Evolutionary conservation across 805 yeast genomes (phyloP).

Genomic region (Jamesozyma gamospora): DNA sequence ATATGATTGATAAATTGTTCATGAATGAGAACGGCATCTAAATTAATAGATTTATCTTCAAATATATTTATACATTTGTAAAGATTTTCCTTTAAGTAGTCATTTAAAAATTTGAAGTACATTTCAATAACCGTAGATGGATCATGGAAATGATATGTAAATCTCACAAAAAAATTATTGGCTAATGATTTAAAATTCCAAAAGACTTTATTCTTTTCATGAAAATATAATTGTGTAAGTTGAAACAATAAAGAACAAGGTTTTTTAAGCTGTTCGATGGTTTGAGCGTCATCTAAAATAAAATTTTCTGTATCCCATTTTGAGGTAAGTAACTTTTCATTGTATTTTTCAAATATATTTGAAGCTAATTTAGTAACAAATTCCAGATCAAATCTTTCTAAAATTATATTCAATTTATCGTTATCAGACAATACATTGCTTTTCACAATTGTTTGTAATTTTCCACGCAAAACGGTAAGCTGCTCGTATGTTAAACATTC

Average conservation of each 20-base stretch:
- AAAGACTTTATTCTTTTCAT: conserved; percentile 1
- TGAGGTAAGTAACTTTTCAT: conserved; percentile 14
- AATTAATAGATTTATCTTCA: conserved; percentile 26
- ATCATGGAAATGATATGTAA: conserved; percentile 46
- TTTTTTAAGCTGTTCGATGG: conserved; percentile 10
- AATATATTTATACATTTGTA: conserved; percentile 34
- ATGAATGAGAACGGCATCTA: conserved; percentile 27
- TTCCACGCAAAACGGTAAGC: conserved; percentile 5
- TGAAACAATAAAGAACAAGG: conserved; percentile 15
- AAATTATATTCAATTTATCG: not conserved
- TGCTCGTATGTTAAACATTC: conserved; percentile 4
- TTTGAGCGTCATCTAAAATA: conserved; percentile 9
- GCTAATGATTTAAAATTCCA: conserved; percentile 44
- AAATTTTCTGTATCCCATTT: conserved; percentile 26
- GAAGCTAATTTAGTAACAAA: conserved; percentile 8
- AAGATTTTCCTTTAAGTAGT: conserved; percentile 35
- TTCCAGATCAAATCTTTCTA: conserved; percentile 8
- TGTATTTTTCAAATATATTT: conserved; percentile 8
- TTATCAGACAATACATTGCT: conserved; percentile 1
- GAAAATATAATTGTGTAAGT: conserved; percentile 11
- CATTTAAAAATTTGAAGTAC: conserved; percentile 41
- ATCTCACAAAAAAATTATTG: conserved; percentile 38
- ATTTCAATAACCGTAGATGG: conserved; percentile 40
- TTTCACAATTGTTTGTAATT: conserved; percentile 1
- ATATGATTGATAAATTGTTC: conserved; percentile 32